Evolutionary conservation across 768 basidiomycete genomes (phyloP).

Genomic region (Agaricus subrufescens): DNA sequence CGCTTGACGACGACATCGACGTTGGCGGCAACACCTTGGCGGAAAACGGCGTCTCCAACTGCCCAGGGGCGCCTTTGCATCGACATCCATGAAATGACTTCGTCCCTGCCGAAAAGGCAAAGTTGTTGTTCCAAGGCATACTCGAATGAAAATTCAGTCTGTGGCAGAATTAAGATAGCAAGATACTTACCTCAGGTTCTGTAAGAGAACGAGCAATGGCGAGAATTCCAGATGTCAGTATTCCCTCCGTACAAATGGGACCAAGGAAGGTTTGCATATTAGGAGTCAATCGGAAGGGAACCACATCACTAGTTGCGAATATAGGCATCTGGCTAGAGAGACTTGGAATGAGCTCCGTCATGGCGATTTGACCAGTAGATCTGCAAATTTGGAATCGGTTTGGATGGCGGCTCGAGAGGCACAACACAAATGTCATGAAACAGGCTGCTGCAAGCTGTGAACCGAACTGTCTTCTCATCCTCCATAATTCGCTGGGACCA

Average conservation of each 20-base stretch:
- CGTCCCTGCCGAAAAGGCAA: constrained; percentile 88
- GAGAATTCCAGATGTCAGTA: constrained; percentile 83
- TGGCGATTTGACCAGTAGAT: constrained; percentile 84
- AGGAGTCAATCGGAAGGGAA: constrained; percentile 96
- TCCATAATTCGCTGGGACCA: constrained; percentile 83
- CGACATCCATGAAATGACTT: constrained; percentile 76
- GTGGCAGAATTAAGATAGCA: neutral
- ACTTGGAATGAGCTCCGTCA: constrained; percentile 88
- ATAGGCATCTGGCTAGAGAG: constrained; percentile 44
- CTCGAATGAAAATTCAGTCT: constrained; percentile 29
- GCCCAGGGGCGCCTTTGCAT: constrained; percentile 52
- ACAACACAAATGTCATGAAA: constrained; percentile 90
- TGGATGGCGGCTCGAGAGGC: constrained; percentile 78
- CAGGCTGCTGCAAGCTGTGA: constrained; percentile 81
- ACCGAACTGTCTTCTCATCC: constrained; percentile 96
- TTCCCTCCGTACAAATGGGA: constrained; percentile 83
- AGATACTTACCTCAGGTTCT: constrained; percentile 72
- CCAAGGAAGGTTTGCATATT: constrained; percentile 94
- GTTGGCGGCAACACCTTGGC: constrained; percentile 47
- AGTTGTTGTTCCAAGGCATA: constrained; percentile 92
- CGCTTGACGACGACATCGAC: constrained; percentile 72
- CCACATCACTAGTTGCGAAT: constrained; percentile 77
- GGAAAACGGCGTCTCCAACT: constrained; percentile 50
- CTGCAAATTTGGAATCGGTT: constrained; percentile 85
- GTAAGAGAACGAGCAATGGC: constrained; percentile 88